A percentile compares a stretch with the other conserved stretches of the same genome.
Evolutionary conservation across 352 stramenopile genomes (phyloP).

Genomic region (Aphanomyces cochlioides): DNA sequence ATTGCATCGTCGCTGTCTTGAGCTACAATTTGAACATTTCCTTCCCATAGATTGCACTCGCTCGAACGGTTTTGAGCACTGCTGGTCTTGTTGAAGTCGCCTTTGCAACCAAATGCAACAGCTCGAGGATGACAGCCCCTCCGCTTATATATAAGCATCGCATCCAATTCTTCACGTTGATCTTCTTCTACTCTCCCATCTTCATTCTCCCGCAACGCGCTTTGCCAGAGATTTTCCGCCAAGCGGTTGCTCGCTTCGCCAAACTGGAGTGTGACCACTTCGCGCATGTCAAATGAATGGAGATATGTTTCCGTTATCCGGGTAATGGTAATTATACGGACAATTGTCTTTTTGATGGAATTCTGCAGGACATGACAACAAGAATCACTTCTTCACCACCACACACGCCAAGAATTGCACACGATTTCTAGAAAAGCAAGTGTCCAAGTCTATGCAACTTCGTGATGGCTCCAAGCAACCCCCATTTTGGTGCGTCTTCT

Average conservation of each 20-base stretch:
- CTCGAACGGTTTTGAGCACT: background rate
- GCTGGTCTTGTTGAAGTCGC: background rate
- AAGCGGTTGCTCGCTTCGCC: conserved; percentile 11
- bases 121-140: background rate
- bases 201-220: background rate
- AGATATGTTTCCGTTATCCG: too few relatives aligned
- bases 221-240: background rate
- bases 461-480: background rate
- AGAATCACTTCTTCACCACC: conserved; percentile 8
- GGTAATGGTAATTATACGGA: too few relatives aligned
- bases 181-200: too few relatives aligned
- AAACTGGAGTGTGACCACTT: conserved; percentile 22
- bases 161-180: background rate
- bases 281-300: background rate
- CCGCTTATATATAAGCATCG: too few relatives aligned
- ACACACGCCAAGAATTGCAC: background rate
- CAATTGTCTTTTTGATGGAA: background rate
- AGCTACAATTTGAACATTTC: background rate
- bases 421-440: background rate
- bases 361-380: conserved; percentile 5
- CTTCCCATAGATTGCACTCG: conserved; percentile 12
- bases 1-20: conserved; percentile 10
- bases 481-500: conserved; percentile 19
- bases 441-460: background rate
- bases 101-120: conserved; percentile 15